These are phyloP conservation scores for Tricholoma matsutake DNA, from an alignment of 768 basidiomycete genomes.

Conservation along the genomic window DNA sequence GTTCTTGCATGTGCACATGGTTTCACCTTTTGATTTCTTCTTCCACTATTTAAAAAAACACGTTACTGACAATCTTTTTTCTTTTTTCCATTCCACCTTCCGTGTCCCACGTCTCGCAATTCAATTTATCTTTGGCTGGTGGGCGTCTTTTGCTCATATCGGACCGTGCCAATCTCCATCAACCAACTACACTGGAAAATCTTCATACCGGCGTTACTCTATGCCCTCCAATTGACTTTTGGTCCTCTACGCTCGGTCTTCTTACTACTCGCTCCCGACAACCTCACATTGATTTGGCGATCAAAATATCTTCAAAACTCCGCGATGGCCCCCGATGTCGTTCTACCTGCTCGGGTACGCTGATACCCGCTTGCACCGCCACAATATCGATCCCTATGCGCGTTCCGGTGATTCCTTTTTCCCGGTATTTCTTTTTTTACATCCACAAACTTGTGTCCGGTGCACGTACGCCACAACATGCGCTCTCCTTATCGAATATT, in stretches of 20 bases:
- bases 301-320: no score
- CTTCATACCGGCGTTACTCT: background rate
- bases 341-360: no score
- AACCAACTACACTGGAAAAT: background rate
- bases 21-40: background rate
- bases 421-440: slow-evolving; percentile 11
- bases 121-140: background rate
- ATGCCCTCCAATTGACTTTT: background rate
- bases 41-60: background rate
- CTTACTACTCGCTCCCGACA: background rate
- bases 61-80: slow-evolving; percentile 12
- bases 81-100: background rate
- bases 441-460: slow-evolving; percentile 1
- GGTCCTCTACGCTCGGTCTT: background rate
- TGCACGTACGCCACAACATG: slow-evolving; percentile 7
- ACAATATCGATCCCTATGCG: background rate
- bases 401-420: background rate
- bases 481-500: background rate
- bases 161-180: background rate
- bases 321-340: no score
- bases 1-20: no score
- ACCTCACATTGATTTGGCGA: no score
- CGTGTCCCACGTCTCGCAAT: slow-evolving; percentile 5
- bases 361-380: slow-evolving; percentile 14
- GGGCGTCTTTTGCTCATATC: background rate